Percentiles rank a stretch among this genome's conserved stretches.
Evolutionary conservation across 83 land plant genomes (phyloP).

Genomic region (Picea mariana): DNA sequence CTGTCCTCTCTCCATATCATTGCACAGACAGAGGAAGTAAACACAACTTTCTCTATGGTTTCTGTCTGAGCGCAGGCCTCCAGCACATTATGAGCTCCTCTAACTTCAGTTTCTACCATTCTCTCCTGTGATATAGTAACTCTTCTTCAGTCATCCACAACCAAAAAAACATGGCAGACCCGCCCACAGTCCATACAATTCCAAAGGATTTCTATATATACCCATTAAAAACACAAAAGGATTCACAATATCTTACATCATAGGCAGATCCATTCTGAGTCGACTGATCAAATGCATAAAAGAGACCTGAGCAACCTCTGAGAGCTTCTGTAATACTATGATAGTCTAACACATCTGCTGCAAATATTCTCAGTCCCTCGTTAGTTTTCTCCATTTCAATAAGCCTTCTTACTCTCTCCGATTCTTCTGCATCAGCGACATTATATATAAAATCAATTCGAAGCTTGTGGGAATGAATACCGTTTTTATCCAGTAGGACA

Average conservation of each 20-base stretch:
- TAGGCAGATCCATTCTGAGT: slow-evolving; percentile 37
- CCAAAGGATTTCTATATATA: no score
- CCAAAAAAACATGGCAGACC: no score
- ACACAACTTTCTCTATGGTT: slow-evolving; percentile 16
- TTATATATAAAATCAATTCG: no score
- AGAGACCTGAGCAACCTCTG: slow-evolving; percentile 71
- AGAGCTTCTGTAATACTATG: slow-evolving; percentile 67
- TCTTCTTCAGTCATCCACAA: no score
- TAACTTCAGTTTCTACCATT: no score
- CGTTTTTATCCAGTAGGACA: no score
- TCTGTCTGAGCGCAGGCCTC: no score
- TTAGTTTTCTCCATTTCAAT: background rate
- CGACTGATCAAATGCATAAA: slow-evolving; percentile 62
- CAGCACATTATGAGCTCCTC: no score
- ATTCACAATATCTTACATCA: no score
- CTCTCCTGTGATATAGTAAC: slow-evolving; percentile 34
- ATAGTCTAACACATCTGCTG: slow-evolving; percentile 73
- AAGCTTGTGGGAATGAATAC: no score
- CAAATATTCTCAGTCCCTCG: slow-evolving; percentile 46
- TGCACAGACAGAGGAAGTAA: slow-evolving; percentile 79
- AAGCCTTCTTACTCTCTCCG: background rate
- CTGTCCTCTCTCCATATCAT: slow-evolving; percentile 54
- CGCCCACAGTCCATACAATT: no score
- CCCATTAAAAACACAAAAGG: no score
- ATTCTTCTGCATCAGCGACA: background rate